These are phyloP conservation scores for Rubia tinctorum DNA, from an alignment of 305 asterid genomes.

Conservation along the genomic window DNA sequence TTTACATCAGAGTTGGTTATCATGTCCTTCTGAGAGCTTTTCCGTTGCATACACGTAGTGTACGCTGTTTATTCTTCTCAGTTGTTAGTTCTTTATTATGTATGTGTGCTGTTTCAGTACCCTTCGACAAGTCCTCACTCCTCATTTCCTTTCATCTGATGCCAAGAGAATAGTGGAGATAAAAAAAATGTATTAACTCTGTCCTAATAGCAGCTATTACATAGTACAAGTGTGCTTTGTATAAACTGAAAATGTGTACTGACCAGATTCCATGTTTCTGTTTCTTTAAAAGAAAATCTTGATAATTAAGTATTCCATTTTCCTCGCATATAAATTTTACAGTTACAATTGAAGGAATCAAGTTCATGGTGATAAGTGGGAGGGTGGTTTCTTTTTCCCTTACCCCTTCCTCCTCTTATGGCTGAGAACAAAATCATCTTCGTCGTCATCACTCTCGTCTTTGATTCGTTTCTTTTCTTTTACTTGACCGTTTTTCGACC, in stretches of 20 bases:
- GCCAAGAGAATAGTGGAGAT: no score
- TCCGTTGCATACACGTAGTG: no score
- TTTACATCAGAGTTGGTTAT: no score
- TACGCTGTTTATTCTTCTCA: no score
- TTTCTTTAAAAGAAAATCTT: constrained; percentile 3
- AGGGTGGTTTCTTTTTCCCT: constrained; percentile 7
- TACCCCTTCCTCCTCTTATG: constrained; percentile 64
- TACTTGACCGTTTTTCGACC: constrained; percentile 50
- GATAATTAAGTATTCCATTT: not conserved
- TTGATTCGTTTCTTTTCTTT: constrained; percentile 53
- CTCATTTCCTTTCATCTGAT: no score
- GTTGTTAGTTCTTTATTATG: no score
- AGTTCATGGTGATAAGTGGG: not conserved
- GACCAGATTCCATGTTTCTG: constrained; percentile 4
- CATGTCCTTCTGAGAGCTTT: no score
- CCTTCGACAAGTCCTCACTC: no score
- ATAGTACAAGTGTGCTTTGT: not conserved
- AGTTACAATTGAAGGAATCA: not conserved
- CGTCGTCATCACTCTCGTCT: constrained; percentile 40
- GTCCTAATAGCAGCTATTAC: not conserved
- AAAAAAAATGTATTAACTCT: no score
- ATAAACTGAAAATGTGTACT: not conserved
- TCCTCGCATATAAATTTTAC: not conserved
- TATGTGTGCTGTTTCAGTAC: no score
- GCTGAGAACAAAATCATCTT: constrained; percentile 57